Evolutionary conservation across 345 rosid genomes (phyloP), one percentile per base, ranked within the genome.

Genomic region (Eucalyptus globulus): DNA sequence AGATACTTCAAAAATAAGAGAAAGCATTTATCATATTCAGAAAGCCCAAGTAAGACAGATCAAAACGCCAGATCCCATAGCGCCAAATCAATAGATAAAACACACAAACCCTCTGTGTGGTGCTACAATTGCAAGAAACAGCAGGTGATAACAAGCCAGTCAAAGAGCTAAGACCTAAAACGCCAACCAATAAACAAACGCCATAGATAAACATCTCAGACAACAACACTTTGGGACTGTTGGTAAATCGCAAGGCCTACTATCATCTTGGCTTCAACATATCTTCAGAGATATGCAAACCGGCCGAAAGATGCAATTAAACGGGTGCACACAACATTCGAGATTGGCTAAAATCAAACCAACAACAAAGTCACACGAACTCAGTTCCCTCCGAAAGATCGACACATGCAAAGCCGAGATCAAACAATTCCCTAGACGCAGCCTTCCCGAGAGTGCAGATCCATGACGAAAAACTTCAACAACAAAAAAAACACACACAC

Each of bases 261-360:
- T 0, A 37, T 72, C 81, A 72, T 34, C 81, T 22, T 37, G 45
- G 81, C 81, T 76, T 37, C 47, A 37, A 76, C 27, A 76, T 10
- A 6, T 19, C 27, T 21, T 37, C 83, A 76, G 27, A 76, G 27
- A 0, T 11, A 11, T 1, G 47, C 47, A 21, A 76, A 37, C 1
- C 0, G 6, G 83, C 0, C 0, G 27, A 37, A 3, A 40, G 47
- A 76, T 6, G 47, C 83, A 40, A 76, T 47, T 47, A 40, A 21
- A 76, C 83, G 12, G 45, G 27, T 21, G 83, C 43, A 6, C 83
- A 4, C 27, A 6, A 21, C 47, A 76, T 76, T 72, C 47, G 47
- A 76, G 47, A 40, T 40, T 0, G 21, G 27, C 47, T 40, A 21
- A 37, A 40, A 76, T 2, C 83, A 76, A 44, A 40, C 9, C 83